These are phyloP conservation scores for Ruellia speciosa DNA, from an alignment of 305 asterid species.

Conservation along the genomic window DNA sequence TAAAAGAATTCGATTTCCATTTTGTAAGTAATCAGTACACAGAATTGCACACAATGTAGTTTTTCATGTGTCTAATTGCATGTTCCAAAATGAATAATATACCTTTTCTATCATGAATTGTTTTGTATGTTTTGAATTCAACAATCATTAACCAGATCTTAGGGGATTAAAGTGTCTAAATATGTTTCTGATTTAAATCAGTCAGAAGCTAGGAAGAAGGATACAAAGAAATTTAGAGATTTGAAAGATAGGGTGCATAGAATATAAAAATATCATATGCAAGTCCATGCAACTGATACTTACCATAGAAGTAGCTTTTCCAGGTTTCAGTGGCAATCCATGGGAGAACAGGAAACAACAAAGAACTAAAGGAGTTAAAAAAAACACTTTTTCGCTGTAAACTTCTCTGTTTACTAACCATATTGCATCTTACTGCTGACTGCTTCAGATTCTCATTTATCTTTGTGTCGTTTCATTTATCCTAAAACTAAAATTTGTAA, in stretches of 20 bases:
- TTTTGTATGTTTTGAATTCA: neutral
- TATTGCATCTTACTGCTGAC: neutral
- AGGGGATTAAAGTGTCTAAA: neutral
- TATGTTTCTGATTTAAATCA: neutral
- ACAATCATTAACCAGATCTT: neutral
- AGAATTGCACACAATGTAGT: neutral
- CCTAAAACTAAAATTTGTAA: neutral
- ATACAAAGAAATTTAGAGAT: neutral
- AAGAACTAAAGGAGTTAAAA: too few relatives aligned
- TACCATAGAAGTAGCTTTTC: too few relatives aligned
- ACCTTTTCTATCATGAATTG: neutral
- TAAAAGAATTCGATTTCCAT: slow-evolving; percentile 15
- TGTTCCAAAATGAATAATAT: neutral
- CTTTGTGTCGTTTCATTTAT: neutral
- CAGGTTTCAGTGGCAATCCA: too few relatives aligned
- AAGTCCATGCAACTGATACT: too few relatives aligned
- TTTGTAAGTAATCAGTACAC: neutral
- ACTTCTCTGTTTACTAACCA: neutral
- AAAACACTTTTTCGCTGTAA: neutral
- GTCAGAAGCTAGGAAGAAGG: neutral
- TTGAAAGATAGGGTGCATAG: neutral
- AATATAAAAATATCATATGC: neutral
- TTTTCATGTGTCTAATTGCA: neutral
- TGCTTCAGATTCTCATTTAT: neutral
- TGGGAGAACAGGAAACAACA: too few relatives aligned